Percentiles rank a stretch among this genome's conserved stretches.
phyloP scores from a whole-genome alignment of 2,329 filamentous ascomycete species.

The Arthrinium phaeospermum region DNA sequence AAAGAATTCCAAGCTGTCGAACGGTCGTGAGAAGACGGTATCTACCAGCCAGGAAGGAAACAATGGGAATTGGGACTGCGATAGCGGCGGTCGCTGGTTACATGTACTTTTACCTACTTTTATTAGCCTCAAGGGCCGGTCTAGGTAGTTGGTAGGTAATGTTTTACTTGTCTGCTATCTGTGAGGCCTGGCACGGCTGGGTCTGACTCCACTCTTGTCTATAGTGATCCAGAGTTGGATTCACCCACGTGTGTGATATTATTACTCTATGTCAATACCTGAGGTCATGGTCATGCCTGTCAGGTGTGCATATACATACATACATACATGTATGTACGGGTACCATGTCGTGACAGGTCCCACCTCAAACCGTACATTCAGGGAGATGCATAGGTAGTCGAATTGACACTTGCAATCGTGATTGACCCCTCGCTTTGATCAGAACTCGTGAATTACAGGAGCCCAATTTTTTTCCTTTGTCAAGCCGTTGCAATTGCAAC shows the following conservation, averaged over 20 bases:
- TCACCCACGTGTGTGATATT: not conserved
- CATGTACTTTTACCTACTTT: conserved; percentile 9
- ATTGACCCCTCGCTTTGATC: not conserved
- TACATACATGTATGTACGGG: not conserved
- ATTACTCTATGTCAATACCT: not conserved
- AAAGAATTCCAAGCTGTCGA: not conserved
- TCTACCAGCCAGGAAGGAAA: not conserved
- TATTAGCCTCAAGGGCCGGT: not conserved
- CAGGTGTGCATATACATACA: not conserved
- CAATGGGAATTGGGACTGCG: not conserved
- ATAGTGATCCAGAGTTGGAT: conserved; percentile 10
- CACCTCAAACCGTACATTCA: not conserved
- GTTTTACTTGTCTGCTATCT: not conserved
- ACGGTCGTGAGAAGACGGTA: not conserved
- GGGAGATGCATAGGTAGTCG: not conserved
- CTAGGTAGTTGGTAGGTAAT: not conserved
- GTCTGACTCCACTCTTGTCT: not conserved
- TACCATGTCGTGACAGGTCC: conserved; percentile 6
- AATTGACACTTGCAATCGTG: not conserved
- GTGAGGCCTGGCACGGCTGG: not conserved
- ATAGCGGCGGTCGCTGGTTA: conserved; percentile 5
- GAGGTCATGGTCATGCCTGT: not conserved
- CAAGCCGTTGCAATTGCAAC: not conserved
- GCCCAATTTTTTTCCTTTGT: not conserved
- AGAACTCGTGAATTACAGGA: not conserved